Base-by-base conservation (phyloP, 2,329 filamentous ascomycete genomes). In the Fusarium papillatum region DNA sequence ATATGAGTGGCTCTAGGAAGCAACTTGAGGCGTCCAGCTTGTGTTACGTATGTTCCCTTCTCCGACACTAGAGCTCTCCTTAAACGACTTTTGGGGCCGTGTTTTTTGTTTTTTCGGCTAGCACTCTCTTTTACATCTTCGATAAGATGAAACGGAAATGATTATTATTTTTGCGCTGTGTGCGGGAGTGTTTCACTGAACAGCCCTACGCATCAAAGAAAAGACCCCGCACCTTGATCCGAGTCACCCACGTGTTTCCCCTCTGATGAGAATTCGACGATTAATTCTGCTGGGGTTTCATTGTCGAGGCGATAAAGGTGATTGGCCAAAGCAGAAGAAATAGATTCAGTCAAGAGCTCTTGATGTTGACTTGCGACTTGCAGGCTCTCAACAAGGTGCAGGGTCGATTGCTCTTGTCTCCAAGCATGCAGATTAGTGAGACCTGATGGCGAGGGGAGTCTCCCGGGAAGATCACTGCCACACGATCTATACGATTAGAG, bases 111-210 rank as follows among this genome's bases (percentile, higher is more conserved):
- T 11, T 29, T 1, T 11, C 11, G 46, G 14, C 22, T 26, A 8
- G 22, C 2, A 1, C 8, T 2, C 5, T 41, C 11, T 26, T 19
- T 50, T 17, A 17, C 1, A 26, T 1, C 3, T 19, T 7, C 5
- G 19, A 3, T 19, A 3, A 29, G 16, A 19, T 26, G 16, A 50
- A 50, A 29, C 5, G 13, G 5, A 19, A 4, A 16, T 7, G 2
- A 26, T 50, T 10, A 2, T 4, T 29, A n/a, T 50, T 50, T 26
- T 48, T 9, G 46, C 8, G 16, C 16, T 29, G 10, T 26, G 4
- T 29, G 24, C 17, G 16, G 24, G 16, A 19, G 46, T 26, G 24
- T 7, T 17, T 26, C 2, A 26, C 10, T 24, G 14, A 26, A 50
- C 16, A 26, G 9, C 9, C 46, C 24, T 26, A 2, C 24, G 16